These are phyloP conservation scores for Mortierella antarctica DNA, from an alignment of 192 early-diverging fungal genomes.

Conservation along the genomic window DNA sequence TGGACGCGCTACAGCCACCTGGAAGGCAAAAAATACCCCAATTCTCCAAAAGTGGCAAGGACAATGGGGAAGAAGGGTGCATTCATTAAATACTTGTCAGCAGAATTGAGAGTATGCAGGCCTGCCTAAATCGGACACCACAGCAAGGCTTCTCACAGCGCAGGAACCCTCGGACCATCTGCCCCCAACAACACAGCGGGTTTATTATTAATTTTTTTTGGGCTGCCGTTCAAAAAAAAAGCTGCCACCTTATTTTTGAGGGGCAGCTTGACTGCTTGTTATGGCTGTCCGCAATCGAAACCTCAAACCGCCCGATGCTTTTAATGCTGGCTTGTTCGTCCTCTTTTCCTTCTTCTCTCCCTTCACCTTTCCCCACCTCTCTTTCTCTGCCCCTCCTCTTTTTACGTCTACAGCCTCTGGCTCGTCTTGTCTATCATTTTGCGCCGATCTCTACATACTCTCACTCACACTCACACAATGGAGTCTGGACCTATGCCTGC, in stretches of 20 bases:
- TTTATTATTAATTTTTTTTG: conserved; percentile 26
- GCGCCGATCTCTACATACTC: neutral
- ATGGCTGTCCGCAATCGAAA: neutral
- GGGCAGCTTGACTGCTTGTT: neutral
- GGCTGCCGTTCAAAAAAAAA: conserved; percentile 1
- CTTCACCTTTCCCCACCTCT: neutral
- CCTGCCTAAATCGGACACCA: too few relatives aligned
- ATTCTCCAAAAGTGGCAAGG: too few relatives aligned
- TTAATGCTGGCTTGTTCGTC: neutral
- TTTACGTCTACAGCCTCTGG: neutral
- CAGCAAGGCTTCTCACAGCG: too few relatives aligned
- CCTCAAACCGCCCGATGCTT: neutral
- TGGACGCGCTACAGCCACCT: too few relatives aligned
- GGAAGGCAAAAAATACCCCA: too few relatives aligned
- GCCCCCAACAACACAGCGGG: conserved; percentile 9
- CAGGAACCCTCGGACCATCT: too few relatives aligned
- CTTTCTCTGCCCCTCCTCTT: neutral
- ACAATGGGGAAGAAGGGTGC: too few relatives aligned
- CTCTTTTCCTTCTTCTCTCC: conserved; percentile 1
- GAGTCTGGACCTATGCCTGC: conserved; percentile 51
- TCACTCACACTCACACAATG: conserved; percentile 11
- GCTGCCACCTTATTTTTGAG: neutral
- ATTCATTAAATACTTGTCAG: too few relatives aligned
- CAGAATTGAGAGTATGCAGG: too few relatives aligned
- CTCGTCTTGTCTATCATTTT: neutral